These are phyloP conservation scores for Kodamaea plutei DNA, from an alignment of 1,139 yeast genomes.

Conservation along the genomic window DNA sequence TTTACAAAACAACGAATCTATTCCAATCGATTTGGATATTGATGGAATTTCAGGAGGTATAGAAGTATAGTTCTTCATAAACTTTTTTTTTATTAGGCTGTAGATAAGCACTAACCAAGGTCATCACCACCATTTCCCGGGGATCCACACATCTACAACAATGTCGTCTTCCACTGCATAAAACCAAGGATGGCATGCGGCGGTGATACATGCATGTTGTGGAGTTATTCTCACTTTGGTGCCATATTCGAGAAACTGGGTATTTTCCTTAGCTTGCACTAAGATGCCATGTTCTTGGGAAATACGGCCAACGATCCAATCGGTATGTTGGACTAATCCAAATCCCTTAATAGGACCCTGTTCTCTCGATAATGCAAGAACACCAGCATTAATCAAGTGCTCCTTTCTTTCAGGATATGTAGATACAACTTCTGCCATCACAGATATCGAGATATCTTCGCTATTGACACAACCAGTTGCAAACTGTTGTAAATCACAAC, in stretches of 20 bases:
- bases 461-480: constrained; percentile 55
- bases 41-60: constrained; percentile 8
- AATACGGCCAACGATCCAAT: constrained; percentile 55
- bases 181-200: constrained; percentile 59
- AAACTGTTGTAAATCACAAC: constrained; percentile 72
- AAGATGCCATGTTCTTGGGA: constrained; percentile 67
- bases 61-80: too few relatives aligned
- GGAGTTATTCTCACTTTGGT: constrained; percentile 56
- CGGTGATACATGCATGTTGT: constrained; percentile 74
- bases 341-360: constrained; percentile 48
- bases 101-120: too few relatives aligned
- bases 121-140: constrained; percentile 53
- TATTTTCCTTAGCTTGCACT: constrained; percentile 27
- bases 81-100: too few relatives aligned
- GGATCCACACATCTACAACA: constrained; percentile 68
- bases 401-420: constrained; percentile 59
- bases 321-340: constrained; percentile 41
- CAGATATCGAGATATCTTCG: constrained; percentile 50
- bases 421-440: constrained; percentile 63
- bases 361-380: constrained; percentile 65
- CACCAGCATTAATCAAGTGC: constrained; percentile 69
- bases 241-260: constrained; percentile 47
- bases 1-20: constrained; percentile 12
- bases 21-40: constrained; percentile 19
- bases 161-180: constrained; percentile 49